These are phyloP conservation scores for Artomyces pyxidatus DNA, from an alignment of 768 basidiomycete species.

Conservation along the genomic window DNA sequence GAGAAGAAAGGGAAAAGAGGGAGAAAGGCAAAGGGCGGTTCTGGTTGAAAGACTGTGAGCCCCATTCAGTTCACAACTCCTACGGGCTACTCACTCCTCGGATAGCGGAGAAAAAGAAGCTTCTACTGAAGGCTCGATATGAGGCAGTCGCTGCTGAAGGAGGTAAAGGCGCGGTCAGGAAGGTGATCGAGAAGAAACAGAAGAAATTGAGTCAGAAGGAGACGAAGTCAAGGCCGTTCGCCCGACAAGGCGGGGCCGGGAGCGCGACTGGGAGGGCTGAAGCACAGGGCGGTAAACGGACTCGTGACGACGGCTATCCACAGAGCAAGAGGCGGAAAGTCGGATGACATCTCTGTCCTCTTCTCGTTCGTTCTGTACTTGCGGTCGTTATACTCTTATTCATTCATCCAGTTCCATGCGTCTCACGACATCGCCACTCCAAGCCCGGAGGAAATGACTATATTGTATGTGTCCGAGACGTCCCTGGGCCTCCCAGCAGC, in stretches of 20 bases:
- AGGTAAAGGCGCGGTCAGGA: constrained; percentile 76
- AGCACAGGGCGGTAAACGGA: constrained; percentile 8
- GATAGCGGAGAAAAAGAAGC: constrained; percentile 69
- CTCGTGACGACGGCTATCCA: constrained; percentile 5
- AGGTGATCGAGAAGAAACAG: constrained; percentile 83
- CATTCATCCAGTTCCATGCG: too few species aligned
- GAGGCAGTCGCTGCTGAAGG: constrained; percentile 71
- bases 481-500: constrained; percentile 20
- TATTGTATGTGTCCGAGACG: too few species aligned
- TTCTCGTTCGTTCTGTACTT: not conserved
- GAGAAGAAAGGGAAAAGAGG: constrained; percentile 56
- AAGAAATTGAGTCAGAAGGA: constrained; percentile 84
- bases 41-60: constrained; percentile 78
- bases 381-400: too few species aligned
- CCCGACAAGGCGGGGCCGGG: constrained; percentile 18
- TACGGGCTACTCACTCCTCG: constrained; percentile 8
- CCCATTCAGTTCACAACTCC: not conserved
- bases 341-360: constrained; percentile 4
- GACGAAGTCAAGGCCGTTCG: constrained; percentile 75
- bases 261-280: not conserved
- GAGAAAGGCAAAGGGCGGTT: constrained; percentile 73
- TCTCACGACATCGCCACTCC: too few species aligned
- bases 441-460: too few species aligned
- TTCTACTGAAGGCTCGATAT: constrained; percentile 68
- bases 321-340: constrained; percentile 18